Percentiles rank a stretch among this genome's conserved stretches.
phyloP scores from a whole-genome alignment of 2,329 filamentous ascomycete species.

The Talaromyces sp. region DNA sequence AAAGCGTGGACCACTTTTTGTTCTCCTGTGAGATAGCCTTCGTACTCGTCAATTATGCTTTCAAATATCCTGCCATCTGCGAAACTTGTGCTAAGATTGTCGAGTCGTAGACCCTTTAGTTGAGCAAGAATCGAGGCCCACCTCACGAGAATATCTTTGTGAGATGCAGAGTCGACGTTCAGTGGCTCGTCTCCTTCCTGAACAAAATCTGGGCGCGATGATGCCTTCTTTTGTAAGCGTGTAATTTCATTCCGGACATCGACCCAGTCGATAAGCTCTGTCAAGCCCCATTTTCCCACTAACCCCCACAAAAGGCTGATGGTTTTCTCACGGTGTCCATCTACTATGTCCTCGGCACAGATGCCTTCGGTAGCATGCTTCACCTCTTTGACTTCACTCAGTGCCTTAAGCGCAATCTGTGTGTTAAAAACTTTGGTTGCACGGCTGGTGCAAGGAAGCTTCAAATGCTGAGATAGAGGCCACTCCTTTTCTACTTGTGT shows the following conservation, averaged over 20 bases:
- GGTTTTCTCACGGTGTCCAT: slow-evolving; percentile 61
- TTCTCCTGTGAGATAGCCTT: slow-evolving; percentile 32
- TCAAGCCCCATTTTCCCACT: slow-evolving; percentile 52
- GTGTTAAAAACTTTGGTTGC: slow-evolving; percentile 57
- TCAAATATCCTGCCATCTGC: slow-evolving; percentile 50
- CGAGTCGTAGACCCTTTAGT: slow-evolving; percentile 41
- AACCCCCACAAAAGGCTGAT: slow-evolving; percentile 56
- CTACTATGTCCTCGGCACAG: slow-evolving; percentile 54
- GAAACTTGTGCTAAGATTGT: slow-evolving; percentile 56
- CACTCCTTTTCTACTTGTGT: slow-evolving; percentile 33
- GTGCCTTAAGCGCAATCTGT: slow-evolving; percentile 50
- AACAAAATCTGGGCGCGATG: slow-evolving; percentile 12
- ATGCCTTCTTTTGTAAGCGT: slow-evolving; percentile 32
- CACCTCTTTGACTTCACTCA: slow-evolving; percentile 41
- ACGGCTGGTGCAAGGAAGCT: slow-evolving; percentile 51
- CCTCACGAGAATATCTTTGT: slow-evolving; percentile 44
- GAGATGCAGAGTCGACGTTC: slow-evolving; percentile 19
- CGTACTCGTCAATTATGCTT: slow-evolving; percentile 54
- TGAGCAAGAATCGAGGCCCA: slow-evolving; percentile 52
- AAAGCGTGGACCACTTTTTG: not conserved
- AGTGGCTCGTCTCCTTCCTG: slow-evolving; percentile 16
- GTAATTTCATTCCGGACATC: slow-evolving; percentile 49
- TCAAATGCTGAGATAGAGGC: slow-evolving; percentile 53
- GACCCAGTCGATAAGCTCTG: slow-evolving; percentile 50
- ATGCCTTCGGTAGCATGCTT: slow-evolving; percentile 39